phyloP scores from a whole-genome alignment of 805 yeast genomes.

The Middelhovenomyces tepae region DNA sequence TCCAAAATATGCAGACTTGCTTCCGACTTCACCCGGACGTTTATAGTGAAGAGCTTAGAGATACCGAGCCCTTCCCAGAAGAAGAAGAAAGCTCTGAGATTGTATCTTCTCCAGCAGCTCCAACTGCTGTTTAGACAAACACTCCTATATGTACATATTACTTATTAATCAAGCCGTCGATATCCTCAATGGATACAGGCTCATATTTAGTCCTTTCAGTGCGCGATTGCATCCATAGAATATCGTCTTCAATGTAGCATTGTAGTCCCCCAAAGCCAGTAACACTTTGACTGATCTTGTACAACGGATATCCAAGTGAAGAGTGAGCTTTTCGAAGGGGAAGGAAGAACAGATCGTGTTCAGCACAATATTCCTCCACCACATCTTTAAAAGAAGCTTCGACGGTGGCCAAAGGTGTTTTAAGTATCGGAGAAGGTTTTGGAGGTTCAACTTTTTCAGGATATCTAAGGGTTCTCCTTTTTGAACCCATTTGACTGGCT shows the following conservation, averaged over 20 bases:
- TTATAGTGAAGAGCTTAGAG: constrained; percentile 84
- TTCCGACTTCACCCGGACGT: constrained; percentile 89
- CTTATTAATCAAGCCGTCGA: constrained; percentile 4
- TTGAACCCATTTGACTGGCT: constrained; percentile 8
- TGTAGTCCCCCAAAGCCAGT: constrained; percentile 28
- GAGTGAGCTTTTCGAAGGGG: constrained; percentile 29
- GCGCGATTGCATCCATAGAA: constrained; percentile 41
- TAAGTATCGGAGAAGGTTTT: constrained; percentile 4
- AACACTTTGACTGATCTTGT: constrained; percentile 30
- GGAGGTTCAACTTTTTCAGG: constrained; percentile 4
- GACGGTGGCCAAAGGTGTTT: constrained; percentile 1
- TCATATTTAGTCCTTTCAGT: constrained; percentile 27
- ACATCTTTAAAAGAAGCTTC: constrained; percentile 50
- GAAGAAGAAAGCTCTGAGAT: too few relatives aligned
- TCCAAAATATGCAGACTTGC: constrained; percentile 87
- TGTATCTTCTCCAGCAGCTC: too few relatives aligned
- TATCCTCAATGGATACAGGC: constrained; percentile 29
- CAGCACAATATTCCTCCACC: constrained; percentile 50
- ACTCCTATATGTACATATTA: too few relatives aligned
- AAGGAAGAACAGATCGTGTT: constrained; percentile 37
- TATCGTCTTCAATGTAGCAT: constrained; percentile 55
- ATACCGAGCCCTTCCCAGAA: constrained; percentile 40
- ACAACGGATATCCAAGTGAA: constrained; percentile 37
- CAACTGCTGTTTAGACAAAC: too few relatives aligned
- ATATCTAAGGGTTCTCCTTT: neutral